phyloP scores from a whole-genome alignment of 441 rosid species.

The Populus hybrid region DNA sequence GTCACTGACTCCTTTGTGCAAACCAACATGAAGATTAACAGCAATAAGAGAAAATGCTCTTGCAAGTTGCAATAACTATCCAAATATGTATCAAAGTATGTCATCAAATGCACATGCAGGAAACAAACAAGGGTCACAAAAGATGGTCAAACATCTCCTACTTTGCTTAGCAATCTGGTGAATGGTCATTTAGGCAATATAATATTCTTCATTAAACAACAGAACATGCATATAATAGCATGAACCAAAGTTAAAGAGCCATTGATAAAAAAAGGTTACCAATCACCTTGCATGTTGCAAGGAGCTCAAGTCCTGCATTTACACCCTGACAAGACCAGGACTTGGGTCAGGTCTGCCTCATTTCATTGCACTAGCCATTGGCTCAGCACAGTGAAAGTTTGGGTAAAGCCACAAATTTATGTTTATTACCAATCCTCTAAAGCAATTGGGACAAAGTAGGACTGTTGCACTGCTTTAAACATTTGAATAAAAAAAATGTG shows the following conservation, averaged over 20 bases:
- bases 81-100: background rate
- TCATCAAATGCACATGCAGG: background rate
- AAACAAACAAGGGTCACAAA: background rate
- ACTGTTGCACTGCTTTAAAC: background rate
- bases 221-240: background rate
- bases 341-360: background rate
- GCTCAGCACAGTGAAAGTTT: background rate
- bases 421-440: background rate
- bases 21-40: background rate
- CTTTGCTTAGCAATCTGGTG: background rate
- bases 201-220: background rate
- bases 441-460: background rate
- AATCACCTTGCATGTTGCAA: background rate
- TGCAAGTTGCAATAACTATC: background rate
- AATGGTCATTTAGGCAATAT: background rate
- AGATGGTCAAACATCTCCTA: background rate
- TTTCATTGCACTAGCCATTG: background rate
- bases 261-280: background rate
- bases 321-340: background rate
- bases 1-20: background rate
- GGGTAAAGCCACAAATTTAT: background rate
- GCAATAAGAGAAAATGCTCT: background rate
- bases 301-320: background rate
- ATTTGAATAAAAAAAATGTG: background rate
- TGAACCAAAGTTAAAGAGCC: background rate